Base-by-base conservation (phyloP, 2,329 filamentous ascomycete genomes). In the Pseudogymnoascus sp. region DNA sequence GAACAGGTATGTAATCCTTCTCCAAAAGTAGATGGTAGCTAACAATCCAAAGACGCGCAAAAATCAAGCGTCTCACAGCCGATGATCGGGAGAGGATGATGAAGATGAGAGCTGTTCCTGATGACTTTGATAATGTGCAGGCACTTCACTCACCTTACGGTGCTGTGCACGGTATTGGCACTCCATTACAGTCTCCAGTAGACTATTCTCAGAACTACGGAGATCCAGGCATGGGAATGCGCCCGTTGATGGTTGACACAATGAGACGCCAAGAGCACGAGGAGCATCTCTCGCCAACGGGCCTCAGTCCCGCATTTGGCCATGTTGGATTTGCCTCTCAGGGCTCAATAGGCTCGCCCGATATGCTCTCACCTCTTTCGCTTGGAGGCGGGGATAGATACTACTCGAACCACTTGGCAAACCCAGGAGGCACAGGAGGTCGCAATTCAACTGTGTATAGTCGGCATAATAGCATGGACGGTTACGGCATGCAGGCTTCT, bases 21-120 rank as follows among this genome's bases (percentile, higher is more conserved):
- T 39, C 57, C 29, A 54, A 23, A 47, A 42, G 64, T 54, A 37
- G 39, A 51, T 37, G 23, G 60, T 47, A 62, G 63, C 62, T 61
- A 5, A 39, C 21, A 39, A 11, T 40, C 34, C 21, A n/a, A 61
- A 88, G 86, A 69, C 83, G 86, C 68, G 86, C 86, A 51, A 89
- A 89, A 73, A 88, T 89, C 71, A 89, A 89, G 80, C 81, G 86
- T 57, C 78, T 89, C 66, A 88, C 83, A 68, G 84, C 81, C n/a
- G 86, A 89, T 73, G 86, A 89, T 71, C 82, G 86, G 59, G 86
- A 89, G 66, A 81, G 85, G 64, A 86, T 89, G 82, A 85, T 89
- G 72, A 86, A 87, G 74, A 89, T 88, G 84, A 80, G 86, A 63
- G 86, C 86, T 3, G 84, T 89, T 3, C 86, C 86, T 7, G 86